Percentiles rank a stretch among this genome's conserved stretches.
phyloP scores from a whole-genome alignment of 2,329 filamentous ascomycete genomes.

The Colletotrichum sansevieriae region DNA sequence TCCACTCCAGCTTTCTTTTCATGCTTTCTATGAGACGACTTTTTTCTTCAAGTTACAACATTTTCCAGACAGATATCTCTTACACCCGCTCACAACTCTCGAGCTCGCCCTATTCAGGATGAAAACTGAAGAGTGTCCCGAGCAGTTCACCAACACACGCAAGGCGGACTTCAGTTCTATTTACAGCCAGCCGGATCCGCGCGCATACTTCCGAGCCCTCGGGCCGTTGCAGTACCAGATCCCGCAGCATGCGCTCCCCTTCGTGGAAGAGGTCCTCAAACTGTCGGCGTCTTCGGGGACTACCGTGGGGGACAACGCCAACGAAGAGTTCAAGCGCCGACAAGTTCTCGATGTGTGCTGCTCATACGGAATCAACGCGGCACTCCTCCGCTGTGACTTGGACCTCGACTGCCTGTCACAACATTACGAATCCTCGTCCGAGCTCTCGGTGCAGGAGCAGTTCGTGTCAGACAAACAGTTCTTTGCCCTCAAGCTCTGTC shows the following conservation, averaged over 20 bases:
- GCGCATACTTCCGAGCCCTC: conserved; percentile 24
- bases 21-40: too few relatives aligned
- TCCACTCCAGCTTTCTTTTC: background rate
- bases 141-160: conserved; percentile 12
- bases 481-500: background rate
- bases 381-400: conserved; percentile 19
- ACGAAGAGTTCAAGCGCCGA: background rate
- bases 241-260: conserved; percentile 27
- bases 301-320: background rate
- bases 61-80: too few relatives aligned
- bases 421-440: conserved; percentile 7
- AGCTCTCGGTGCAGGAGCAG: background rate
- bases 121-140: conserved; percentile 19
- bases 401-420: background rate
- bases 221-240: conserved; percentile 24
- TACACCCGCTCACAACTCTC: too few relatives aligned
- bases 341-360: conserved; percentile 28
- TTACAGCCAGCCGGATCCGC: conserved; percentile 28
- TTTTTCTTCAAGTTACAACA: background rate
- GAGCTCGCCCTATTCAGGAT: background rate
- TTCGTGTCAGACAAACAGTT: conserved; percentile 3
- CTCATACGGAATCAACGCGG: conserved; percentile 33
- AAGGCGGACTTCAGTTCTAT: conserved; percentile 34
- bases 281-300: background rate
- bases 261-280: conserved; percentile 7